Base-by-base conservation (phyloP, 106 monocot species). In the Acorus calamus region DNA sequence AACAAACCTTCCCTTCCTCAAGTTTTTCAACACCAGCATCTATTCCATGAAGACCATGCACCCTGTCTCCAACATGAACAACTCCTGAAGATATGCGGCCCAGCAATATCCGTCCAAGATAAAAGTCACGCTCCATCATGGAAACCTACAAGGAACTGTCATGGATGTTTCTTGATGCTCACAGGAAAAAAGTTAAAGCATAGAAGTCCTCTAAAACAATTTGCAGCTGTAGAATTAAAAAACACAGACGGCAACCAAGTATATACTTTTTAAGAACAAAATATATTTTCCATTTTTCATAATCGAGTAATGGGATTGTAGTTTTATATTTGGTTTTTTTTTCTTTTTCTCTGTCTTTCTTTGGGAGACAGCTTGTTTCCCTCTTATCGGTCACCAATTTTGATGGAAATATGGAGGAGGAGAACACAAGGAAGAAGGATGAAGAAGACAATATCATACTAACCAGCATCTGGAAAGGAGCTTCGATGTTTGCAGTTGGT, bases 51-150 rank as follows among this genome's bases (percentile, higher is more conserved):
- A 98, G 71, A 52, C 80, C 88, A 58, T 98, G 98, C 52, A 98
- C 63, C 73, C 67, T 92, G 63, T 98, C 91, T 63, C 98, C 87
- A 63, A 86, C 60, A 71, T 74, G 69, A 61, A 98, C 59, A 47
- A 81, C 48, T 64, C 98, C 98, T 10, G 91, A 88, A 55, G 66
- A 78, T 65, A 99, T 67, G 4, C 98, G 82, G 42, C 92, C 98
- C 46, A 92, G 92, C 71, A 99, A 83, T 81, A 99, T 92, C 71
- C 98, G 62, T 62, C 98, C 98, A 51, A 99, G 88, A 75, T 92
- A 99, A 80, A 83, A 99, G 72, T 99, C 98, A 12, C 83, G 82
- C 71, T 92, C 98, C 98, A 99, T 99, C 92, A 99, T 99, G 13
- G 98, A 99, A 59, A 99, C 96, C 96, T 98, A 76, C 61, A 74